Conservation (phyloP, 108 stramenopile genomes). For the Nitzschia palea region DNA sequence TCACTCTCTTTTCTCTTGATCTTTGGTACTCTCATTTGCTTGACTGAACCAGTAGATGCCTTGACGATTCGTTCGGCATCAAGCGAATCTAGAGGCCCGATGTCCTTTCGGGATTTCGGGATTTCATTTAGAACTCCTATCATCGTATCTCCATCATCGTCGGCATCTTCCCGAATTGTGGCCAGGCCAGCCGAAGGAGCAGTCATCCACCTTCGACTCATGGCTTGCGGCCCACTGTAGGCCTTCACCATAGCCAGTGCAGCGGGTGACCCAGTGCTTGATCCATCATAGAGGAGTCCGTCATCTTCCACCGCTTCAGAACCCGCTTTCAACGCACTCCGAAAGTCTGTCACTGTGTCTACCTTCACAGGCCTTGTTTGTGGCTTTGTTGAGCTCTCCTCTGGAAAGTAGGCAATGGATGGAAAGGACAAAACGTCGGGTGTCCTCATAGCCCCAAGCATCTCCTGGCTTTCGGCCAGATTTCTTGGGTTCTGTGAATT, state of each 20-base stretch:
- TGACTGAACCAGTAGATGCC: slow-evolving; percentile 31
- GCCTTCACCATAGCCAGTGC: slow-evolving; percentile 35
- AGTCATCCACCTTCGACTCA: slow-evolving; percentile 67
- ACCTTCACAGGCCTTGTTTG: slow-evolving; percentile 18
- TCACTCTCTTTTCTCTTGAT: slow-evolving; percentile 16
- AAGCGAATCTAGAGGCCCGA: slow-evolving; percentile 40
- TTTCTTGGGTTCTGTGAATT: too few species aligned
- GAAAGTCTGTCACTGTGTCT: slow-evolving; percentile 73
- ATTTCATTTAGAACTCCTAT: background rate
- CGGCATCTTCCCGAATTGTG: slow-evolving; percentile 77
- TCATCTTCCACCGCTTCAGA: slow-evolving; percentile 42
- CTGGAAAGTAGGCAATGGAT: too few species aligned
- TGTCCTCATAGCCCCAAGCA: too few species aligned
- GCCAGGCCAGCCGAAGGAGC: slow-evolving; percentile 61
- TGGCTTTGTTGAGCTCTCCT: too few species aligned
- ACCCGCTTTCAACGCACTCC: slow-evolving; percentile 54
- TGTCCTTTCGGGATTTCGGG: background rate
- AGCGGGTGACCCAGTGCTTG: slow-evolving; percentile 11
- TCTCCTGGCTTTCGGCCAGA: too few species aligned
- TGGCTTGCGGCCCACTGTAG: slow-evolving; percentile 30
- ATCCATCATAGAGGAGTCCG: slow-evolving; percentile 14
- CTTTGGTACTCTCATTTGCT: slow-evolving; percentile 76
- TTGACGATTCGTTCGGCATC: slow-evolving; percentile 63
- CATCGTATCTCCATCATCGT: slow-evolving; percentile 37
- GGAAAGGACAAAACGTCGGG: too few species aligned